A percentile compares a stretch with the other conserved stretches of the same genome.
Evolutionary conservation across 192 early-diverging fungal genomes (phyloP).

Genomic region (Coemansia sp.): DNA sequence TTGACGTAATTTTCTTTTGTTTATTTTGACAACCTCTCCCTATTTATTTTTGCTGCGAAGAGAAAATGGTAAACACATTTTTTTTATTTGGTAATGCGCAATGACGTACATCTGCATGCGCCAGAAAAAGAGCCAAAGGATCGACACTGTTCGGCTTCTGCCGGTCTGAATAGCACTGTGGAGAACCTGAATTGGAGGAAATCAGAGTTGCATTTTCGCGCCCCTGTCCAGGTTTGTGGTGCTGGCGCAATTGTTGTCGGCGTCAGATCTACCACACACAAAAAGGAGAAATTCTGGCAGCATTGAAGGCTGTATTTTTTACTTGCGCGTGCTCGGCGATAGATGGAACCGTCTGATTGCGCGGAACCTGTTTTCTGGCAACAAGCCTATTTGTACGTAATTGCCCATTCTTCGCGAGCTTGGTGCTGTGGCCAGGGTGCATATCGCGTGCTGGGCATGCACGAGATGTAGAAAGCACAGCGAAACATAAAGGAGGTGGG

Average conservation of each 20-base stretch:
- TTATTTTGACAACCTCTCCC: background rate
- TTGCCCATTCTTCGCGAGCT: background rate
- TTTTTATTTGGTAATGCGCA: background rate
- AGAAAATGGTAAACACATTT: background rate
- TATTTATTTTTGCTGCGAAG: background rate
- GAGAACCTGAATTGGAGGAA: no score
- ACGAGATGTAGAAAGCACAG: background rate
- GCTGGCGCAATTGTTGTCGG: no score
- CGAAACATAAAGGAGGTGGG: background rate
- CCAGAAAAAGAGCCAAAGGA: background rate
- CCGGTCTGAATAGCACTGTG: no score
- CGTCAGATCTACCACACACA: background rate
- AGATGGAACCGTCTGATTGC: background rate
- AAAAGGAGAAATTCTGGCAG: background rate
- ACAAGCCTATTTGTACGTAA: background rate
- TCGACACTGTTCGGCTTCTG: background rate
- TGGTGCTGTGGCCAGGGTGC: background rate
- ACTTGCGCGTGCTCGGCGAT: background rate
- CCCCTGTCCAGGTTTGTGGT: no score
- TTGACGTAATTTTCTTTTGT: background rate
- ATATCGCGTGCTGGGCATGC: background rate
- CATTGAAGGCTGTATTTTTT: background rate
- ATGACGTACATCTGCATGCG: background rate
- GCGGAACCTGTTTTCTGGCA: background rate
- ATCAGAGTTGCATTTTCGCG: no score